These are phyloP conservation scores for Arachis stenosperma DNA, from an alignment of 306 rosid species.

Conservation along the genomic window DNA sequence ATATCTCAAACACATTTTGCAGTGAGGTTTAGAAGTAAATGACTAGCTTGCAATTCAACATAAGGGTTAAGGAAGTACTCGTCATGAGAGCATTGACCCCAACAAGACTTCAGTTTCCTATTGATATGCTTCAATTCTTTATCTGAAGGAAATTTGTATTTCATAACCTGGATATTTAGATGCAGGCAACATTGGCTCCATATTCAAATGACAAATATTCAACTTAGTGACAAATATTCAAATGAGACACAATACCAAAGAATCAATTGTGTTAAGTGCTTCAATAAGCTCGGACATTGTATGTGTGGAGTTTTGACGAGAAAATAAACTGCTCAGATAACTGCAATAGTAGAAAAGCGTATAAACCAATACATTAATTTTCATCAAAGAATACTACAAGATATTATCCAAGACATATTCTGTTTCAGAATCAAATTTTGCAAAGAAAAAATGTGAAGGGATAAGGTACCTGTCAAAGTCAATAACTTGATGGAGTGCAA, in stretches of 20 bases:
- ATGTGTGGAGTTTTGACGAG: slow-evolving; percentile 60
- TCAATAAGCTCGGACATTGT: slow-evolving; percentile 67
- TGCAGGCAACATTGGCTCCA: slow-evolving; percentile 39
- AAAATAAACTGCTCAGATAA: slow-evolving; percentile 58
- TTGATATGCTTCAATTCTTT: slow-evolving; percentile 89
- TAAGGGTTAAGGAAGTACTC: slow-evolving; percentile 60
- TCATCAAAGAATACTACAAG: slow-evolving; percentile 24
- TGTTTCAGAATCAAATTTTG: background rate
- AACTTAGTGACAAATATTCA: background rate
- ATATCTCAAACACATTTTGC: slow-evolving; percentile 13
- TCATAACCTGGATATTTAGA: slow-evolving; percentile 55
- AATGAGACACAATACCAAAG: slow-evolving; percentile 62
- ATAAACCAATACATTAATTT: slow-evolving; percentile 17
- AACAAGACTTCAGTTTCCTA: slow-evolving; percentile 82
- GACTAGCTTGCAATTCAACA: background rate
- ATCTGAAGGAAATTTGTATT: slow-evolving; percentile 72
- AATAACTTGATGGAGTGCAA: slow-evolving; percentile 59
- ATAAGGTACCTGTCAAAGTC: slow-evolving; percentile 73
- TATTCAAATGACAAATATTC: background rate
- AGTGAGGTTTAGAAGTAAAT: background rate
- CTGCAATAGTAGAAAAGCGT: slow-evolving; percentile 55
- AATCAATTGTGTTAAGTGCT: slow-evolving; percentile 62
- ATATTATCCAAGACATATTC: slow-evolving; percentile 15
- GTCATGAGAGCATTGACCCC: slow-evolving; percentile 87
- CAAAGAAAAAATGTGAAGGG: slow-evolving; percentile 28